Percentiles rank a stretch among this genome's conserved stretches.
Conservation (phyloP, 2,329 filamentous ascomycete genomes). For the Pseudodiploospora longispora region DNA sequence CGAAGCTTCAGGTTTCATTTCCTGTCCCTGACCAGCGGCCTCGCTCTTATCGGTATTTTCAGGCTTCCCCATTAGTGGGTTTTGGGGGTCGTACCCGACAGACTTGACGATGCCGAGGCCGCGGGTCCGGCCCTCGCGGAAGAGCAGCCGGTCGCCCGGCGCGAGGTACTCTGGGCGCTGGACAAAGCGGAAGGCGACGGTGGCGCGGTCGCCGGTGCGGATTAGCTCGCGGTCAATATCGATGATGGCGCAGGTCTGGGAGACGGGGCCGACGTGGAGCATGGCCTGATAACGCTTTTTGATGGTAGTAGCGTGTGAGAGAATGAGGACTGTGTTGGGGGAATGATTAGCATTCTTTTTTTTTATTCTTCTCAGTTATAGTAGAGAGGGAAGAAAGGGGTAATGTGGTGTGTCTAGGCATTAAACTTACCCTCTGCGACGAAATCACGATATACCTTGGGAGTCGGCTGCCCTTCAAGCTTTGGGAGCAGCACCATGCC, state of each 20-base stretch:
- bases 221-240: slow-evolving; percentile 96
- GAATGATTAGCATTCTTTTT: neutral
- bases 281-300: slow-evolving; percentile 96
- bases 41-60: slow-evolving; percentile 4
- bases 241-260: slow-evolving; percentile 93
- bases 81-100: slow-evolving; percentile 70
- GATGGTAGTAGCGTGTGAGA: slow-evolving; percentile 94
- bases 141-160: slow-evolving; percentile 81
- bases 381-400: no score
- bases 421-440: slow-evolving; percentile 58
- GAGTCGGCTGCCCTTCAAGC: slow-evolving; percentile 60
- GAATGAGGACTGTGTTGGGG: slow-evolving; percentile 61
- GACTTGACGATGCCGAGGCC: slow-evolving; percentile 90
- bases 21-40: no score
- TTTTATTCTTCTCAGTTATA: neutral
- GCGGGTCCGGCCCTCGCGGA: slow-evolving; percentile 91
- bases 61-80: slow-evolving; percentile 29
- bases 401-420: neutral
- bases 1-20: no score
- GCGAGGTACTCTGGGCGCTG: slow-evolving; percentile 89
- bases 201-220: slow-evolving; percentile 86
- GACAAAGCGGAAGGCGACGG: slow-evolving; percentile 89
- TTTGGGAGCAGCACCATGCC: slow-evolving; percentile 95
- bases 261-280: slow-evolving; percentile 91
- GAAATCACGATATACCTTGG: slow-evolving; percentile 68